Evolutionary conservation across 305 asterid species (phyloP), one percentile per base, ranked within the genome.

Genomic region (Fraxinus ornus): DNA sequence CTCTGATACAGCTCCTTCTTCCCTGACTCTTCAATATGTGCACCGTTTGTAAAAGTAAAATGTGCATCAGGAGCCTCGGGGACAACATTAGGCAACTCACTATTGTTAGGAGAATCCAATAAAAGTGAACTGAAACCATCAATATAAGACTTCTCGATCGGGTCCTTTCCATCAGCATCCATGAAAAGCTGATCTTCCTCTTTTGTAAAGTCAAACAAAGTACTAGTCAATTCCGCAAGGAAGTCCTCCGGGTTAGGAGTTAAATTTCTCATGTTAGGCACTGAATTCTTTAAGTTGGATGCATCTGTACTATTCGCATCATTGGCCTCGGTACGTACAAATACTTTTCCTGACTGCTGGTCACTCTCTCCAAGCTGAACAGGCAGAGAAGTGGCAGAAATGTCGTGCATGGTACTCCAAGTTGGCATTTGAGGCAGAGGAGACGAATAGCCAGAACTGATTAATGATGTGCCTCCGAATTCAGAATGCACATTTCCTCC

Each of bases 41-140:
- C 78, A 80, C 77, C 87, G 75, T 57, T 73, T 64, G 78, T 44
- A 75, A 81, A 79, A 73, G 81, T 76, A 81, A 76, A 17, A 79
- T 83, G 77, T 36, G 84, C 86, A 26, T 77, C 87, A 9, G 82
- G 82, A 52, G 80, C 68, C 77, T 86, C 88, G 28, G 85, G 78
- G 79, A 81, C 86, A 8, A 79, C 77, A 78, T 75, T 82, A 47
- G 87, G 81, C 73, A 78, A 47, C 76, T 84, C 92, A 21, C 60
- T 76, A 64, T 78, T 85, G 78, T 57, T 82, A 36, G 93, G 93
- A 83, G 88, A 88, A 80, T 91, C 93, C 87, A 88, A 81, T 52
- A 94, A 82, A 80, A 90, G 90, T 15, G 92, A 86, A 82, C 87
- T 86, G 41, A 89, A 83, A 62, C 87, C 87, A 35, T 91, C 93